Base-by-base conservation (phyloP, 371 early-diverging fungal genomes). In the Choanephora cucurbitarum region DNA sequence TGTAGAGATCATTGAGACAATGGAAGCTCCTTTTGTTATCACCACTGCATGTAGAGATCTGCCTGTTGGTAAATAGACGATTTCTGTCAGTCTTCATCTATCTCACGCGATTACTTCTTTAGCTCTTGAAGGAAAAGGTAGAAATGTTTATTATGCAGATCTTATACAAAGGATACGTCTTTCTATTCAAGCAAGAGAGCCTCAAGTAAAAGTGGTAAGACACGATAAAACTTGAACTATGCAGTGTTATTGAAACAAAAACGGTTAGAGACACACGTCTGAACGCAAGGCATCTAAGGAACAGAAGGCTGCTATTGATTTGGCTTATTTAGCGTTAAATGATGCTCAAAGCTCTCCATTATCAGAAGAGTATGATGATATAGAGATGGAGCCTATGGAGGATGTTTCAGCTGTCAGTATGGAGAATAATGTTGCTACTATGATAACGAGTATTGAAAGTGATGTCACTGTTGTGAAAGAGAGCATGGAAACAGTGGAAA, bases 11-110 rank as follows among this genome's bases (percentile, higher is more conserved):
- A 33, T 32, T 10, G 22, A 44, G 21, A 5, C 5, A 11, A 18
- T 17, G 14, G 31, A 24, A 28, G 21, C 24, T 37, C 42, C 58
- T 31, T 15, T 62, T 5, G 41, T 55, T 28, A n/a, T 64, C 2
- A 49, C 58, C 34, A 48, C 49, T 7, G 32, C 58, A 19, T 64
- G 44, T 18, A 58, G 64, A 53, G 58, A 50, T 50, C 45, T 64
- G 37, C 45, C 55, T 11, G 28, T 31, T 49, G 61, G 61, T 60
- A 49, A 53, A 7, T n/a, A n/a, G n/a, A n/a, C 28, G 7, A 28
- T 28, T 41, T 33, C 19, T 40, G n/a, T n/a, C n/a, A n/a, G n/a
- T n/a, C n/a, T n/a, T n/a, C n/a, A n/a, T n/a, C n/a, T n/a, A n/a
- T n/a, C n/a, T n/a, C n/a, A n/a, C n/a, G n/a, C n/a, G n/a, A n/a